Percentiles rank a stretch among this genome's conserved stretches.
Conservation (phyloP, 345 rosid species). For the Garcia nutans region DNA sequence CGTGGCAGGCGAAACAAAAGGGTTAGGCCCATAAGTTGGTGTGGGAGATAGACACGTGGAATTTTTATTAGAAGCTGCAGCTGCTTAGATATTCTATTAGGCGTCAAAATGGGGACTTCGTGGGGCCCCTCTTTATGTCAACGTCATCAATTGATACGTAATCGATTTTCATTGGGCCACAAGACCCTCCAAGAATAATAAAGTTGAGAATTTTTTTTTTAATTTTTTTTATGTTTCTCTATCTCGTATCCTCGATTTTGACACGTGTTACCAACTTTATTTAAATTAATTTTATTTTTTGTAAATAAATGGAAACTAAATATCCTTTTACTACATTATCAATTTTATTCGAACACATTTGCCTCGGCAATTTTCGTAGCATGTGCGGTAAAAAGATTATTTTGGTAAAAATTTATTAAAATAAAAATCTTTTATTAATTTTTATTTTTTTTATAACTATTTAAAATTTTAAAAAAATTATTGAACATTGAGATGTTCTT, state of each 20-base stretch:
- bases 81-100: constrained; percentile 1
- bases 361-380: too few relatives aligned
- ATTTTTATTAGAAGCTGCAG: not conserved
- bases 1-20: not conserved
- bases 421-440: too few relatives aligned
- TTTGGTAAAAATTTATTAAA: too few relatives aligned
- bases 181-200: constrained; percentile 1
- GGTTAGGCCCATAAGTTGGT: not conserved
- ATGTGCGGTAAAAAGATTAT: too few relatives aligned
- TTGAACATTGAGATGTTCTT: too few relatives aligned
- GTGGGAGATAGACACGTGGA: constrained; percentile 24
- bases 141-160: constrained; percentile 25
- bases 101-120: constrained; percentile 14
- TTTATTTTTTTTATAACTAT: too few relatives aligned
- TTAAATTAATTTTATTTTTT: too few relatives aligned
- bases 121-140: constrained; percentile 3
- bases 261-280: constrained; percentile 22
- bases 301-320: too few relatives aligned
- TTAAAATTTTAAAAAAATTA: too few relatives aligned
- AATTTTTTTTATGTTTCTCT: not conserved
- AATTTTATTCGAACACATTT: too few relatives aligned
- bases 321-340: too few relatives aligned
- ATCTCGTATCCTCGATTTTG: constrained; percentile 19
- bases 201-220: too few relatives aligned
- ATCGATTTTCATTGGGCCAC: constrained; percentile 24